Percentiles rank a stretch among this genome's conserved stretches.
Conservation (phyloP, 257 asterid species). For the Forsythia viridissima region DNA sequence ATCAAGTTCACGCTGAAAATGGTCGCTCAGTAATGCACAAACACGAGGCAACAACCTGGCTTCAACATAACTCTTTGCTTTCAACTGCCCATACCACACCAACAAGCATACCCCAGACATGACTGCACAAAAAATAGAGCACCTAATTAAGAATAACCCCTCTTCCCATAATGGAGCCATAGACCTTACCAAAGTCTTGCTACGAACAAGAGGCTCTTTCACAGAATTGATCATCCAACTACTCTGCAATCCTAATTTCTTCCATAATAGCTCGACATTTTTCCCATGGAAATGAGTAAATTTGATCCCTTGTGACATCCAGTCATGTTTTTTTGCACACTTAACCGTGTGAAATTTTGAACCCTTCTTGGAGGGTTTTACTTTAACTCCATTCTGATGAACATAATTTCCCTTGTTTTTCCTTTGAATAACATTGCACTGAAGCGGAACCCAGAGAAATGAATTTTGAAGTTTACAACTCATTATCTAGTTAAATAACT, state of each 20-base stretch:
- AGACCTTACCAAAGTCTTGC: constrained; percentile 62
- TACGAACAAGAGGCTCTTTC: constrained; percentile 62
- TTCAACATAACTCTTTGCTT: constrained; percentile 78
- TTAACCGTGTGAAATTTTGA: constrained; percentile 41
- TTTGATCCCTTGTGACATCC: constrained; percentile 66
- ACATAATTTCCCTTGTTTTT: constrained; percentile 35
- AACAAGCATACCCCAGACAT: constrained; percentile 83
- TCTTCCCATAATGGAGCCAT: constrained; percentile 82
- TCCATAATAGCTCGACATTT: constrained; percentile 66
- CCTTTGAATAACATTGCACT: constrained; percentile 41
- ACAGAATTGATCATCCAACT: constrained; percentile 64
- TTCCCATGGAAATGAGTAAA: constrained; percentile 64
- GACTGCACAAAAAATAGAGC: constrained; percentile 75
- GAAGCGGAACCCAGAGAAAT: constrained; percentile 64
- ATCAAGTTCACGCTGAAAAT: constrained; percentile 78
- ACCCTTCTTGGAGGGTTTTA: constrained; percentile 37
- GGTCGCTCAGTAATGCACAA: constrained; percentile 65
- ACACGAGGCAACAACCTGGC: constrained; percentile 77
- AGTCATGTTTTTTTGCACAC: constrained; percentile 64
- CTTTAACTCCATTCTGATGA: constrained; percentile 32
- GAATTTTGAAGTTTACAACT: constrained; percentile 55
- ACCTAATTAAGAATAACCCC: constrained; percentile 80
- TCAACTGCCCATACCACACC: constrained; percentile 78
- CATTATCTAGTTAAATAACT: constrained; percentile 39
- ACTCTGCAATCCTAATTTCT: constrained; percentile 58